Base-by-base conservation (phyloP, 2,329 filamentous ascomycete species). In the Aureobasidium zeae region DNA sequence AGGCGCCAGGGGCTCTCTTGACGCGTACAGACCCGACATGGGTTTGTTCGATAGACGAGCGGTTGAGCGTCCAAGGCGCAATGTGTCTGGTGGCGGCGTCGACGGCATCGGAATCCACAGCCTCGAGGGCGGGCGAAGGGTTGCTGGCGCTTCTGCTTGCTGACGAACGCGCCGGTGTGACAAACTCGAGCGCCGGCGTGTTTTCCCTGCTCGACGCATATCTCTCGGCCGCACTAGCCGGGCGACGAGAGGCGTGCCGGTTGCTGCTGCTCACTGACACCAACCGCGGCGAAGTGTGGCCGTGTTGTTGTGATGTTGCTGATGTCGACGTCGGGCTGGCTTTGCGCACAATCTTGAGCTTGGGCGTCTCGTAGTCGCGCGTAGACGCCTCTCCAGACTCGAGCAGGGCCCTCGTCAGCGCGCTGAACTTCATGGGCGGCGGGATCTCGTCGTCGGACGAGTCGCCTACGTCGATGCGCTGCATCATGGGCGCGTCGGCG, bases 361-460 rank as follows among this genome's bases (percentile, higher is more conserved):
- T 60, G 48, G 61, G 61, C 26, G 60, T 63, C 36, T 60, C 57
- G 20, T 57, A 41, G 15, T 51, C 56, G 35, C 39, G 39, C 22
- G 21, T 31, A 13, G 3, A 15, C 3, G 19, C 28, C 3, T 25
- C 43, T 3, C 33, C 43, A 49, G 69, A 68, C 39, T 71, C 71
- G 42, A 95, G 72, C 12, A 95, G 71, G 15, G 86, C 88, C 59
- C 91, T 89, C 36, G 89, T 94, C 52, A 91, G 76, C 55, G 88
- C 87, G 60, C 87, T 95, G 60, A 95, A 83, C 67, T 91, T 93
- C 77, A 91, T 86, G 55, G 87, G 87, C 42, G 66, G 82, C 12
- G 84, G 83, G 20, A 93, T 85, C 64, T 95, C 89, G 57, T 95
- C 89, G 64, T 95, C 89, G 69, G 86, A 94, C 58, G 94, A 88